Evolutionary conservation across 78 protist species (phyloP), one percentile per base, ranked within the genome.

Genomic region (Anaeramoeba flamelloides): DNA sequence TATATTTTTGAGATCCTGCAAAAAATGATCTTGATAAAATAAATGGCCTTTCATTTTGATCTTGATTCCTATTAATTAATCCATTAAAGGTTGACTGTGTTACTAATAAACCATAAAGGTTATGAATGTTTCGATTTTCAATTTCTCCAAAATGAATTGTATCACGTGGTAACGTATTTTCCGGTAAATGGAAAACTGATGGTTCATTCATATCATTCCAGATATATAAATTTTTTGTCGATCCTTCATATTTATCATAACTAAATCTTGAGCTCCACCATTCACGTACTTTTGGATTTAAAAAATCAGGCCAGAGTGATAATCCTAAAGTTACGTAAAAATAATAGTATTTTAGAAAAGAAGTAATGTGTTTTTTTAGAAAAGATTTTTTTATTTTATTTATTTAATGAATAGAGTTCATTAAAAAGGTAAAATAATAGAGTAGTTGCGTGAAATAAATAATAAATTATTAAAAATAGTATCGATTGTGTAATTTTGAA

Each of bases 201-300:
- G 98, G 98, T 83, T 93, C 98, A 82, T 96, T 96, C 99, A 96
- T 96, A 86, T 97, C 99, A 53, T 96, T 97, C 99, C 99, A 97
- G 53, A 79, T 85, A 89, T 87, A 92, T 32, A 96, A 80, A 64
- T 2, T 69, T 3, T 39, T 41, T 12, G 97, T 90, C 8, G 96
- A 87, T 1, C 94, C 93, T 39, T 82, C 26, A 34, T 40, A n/a
- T 22, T 34, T 76, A 33, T 17, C 1, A 39, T 78, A 37, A 1
- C 12, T 36, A 74, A 91, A 91, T n/a, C 74, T 83, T 1, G 30
- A 32, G 0, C 92, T 93, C 98, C 98, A 97, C 90, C 89, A 95
- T 17, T 86, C 36, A 74, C 98, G 91, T 33, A 86, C 93, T 1
- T 40, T 80, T 31, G 79, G 84, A 33, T 82, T 79, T 77, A 85